Percentiles rank a stretch among this genome's conserved stretches.
Evolutionary conservation across 345 rosid species (phyloP).

Genomic region (Arabidopsis suecica): DNA sequence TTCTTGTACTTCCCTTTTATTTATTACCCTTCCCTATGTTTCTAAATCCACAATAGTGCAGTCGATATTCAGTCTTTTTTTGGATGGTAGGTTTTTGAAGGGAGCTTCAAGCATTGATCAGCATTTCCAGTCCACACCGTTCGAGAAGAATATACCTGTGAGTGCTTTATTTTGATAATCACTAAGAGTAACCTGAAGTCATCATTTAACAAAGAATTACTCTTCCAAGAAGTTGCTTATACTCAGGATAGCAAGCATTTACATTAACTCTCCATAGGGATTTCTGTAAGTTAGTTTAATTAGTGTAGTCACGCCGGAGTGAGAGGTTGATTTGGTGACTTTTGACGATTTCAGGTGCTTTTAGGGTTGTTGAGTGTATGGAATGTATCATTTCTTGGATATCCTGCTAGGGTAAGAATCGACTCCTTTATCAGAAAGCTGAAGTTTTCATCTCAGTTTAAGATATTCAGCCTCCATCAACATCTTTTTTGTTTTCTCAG

Average conservation of each 20-base stretch:
- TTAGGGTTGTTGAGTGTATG: constrained; percentile 86
- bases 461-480: constrained; percentile 12
- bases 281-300: neutral
- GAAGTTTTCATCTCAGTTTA: constrained; percentile 16
- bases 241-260: neutral
- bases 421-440: constrained; percentile 26
- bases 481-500: constrained; percentile 52
- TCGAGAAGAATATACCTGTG: constrained; percentile 88
- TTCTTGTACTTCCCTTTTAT: neutral
- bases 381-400: constrained; percentile 94
- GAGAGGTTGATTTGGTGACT: constrained; percentile 18
- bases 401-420: constrained; percentile 83
- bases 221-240: constrained; percentile 22
- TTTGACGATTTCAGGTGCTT: constrained; percentile 66
- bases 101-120: constrained; percentile 95
- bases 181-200: neutral
- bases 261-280: neutral
- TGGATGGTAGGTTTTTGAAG: constrained; percentile 67
- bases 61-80: neutral
- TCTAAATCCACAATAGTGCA: constrained; percentile 2
- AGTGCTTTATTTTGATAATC: constrained; percentile 42
- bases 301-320: neutral
- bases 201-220: constrained; percentile 12
- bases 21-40: neutral
- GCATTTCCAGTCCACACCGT: constrained; percentile 74